Evolutionary conservation across 176 grass and related monocot species (phyloP).

Genomic region (Phoenix roebelenii): DNA sequence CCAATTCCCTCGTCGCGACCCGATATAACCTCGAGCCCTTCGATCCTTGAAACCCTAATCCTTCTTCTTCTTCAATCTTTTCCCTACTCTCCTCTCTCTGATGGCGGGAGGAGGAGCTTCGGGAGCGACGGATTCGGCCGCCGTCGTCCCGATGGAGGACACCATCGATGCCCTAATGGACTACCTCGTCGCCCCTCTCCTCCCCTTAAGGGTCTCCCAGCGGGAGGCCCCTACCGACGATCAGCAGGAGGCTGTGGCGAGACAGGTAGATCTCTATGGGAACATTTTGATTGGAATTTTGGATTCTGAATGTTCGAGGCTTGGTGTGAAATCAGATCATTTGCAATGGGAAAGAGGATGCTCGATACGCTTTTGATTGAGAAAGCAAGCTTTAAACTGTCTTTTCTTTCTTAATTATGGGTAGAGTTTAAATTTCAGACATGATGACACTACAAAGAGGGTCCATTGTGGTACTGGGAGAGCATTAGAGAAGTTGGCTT

Average conservation of each 20-base stretch:
- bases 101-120: not conserved
- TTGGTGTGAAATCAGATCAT: too few relatives aligned
- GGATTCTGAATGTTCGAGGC: not conserved
- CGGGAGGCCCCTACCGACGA: not conserved
- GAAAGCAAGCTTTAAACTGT: too few relatives aligned
- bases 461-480: too few relatives aligned
- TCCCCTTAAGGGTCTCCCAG: conserved; percentile 4
- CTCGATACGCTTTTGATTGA: too few relatives aligned
- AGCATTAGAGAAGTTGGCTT: too few relatives aligned
- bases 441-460: too few relatives aligned
- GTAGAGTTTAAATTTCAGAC: too few relatives aligned
- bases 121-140: not conserved
- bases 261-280: conserved; percentile 22
- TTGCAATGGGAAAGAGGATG: too few relatives aligned
- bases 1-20: too few relatives aligned
- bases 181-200: conserved; percentile 38
- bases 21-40: too few relatives aligned
- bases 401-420: too few relatives aligned
- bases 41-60: too few relatives aligned
- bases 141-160: conserved; percentile 47
- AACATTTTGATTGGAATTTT: not conserved
- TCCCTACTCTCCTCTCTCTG: not conserved
- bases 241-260: conserved; percentile 34
- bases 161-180: conserved; percentile 45
- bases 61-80: not conserved